phyloP scores from a whole-genome alignment of 164 flowering plant genomes.

The Litsea cubeba region DNA sequence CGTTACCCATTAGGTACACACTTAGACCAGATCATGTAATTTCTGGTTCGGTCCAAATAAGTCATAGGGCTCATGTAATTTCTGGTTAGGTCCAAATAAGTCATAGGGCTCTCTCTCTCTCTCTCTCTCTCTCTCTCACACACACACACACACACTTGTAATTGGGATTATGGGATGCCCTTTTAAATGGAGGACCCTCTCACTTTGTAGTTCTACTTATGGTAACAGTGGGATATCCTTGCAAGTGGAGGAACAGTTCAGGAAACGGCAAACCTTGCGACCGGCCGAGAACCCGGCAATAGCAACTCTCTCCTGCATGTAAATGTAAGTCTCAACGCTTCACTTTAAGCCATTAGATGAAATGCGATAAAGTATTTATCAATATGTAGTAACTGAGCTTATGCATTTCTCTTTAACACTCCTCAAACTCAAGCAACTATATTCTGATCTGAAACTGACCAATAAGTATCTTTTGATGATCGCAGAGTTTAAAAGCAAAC shows the following conservation, averaged over 20 bases:
- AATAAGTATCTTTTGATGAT: not conserved
- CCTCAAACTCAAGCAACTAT: no score
- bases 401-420: not conserved
- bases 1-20: no score
- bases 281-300: conserved; percentile 75
- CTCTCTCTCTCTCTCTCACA: no score
- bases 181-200: not conserved
- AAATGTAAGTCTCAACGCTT: conserved; percentile 35
- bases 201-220: not conserved
- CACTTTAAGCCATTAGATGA: no score
- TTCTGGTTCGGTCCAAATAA: no score
- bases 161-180: conserved; percentile 50
- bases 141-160: no score
- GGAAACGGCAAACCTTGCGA: conserved; percentile 80
- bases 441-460: not conserved
- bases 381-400: not conserved
- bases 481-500: conserved; percentile 79
- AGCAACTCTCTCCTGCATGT: conserved; percentile 71
- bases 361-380: no score
- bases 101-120: not conserved
- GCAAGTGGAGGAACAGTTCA: conserved; percentile 71
- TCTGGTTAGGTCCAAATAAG: no score
- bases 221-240: conserved; percentile 76
- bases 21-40: no score
- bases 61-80: no score